These are phyloP conservation scores for Myxozyma monticola DNA, from an alignment of 805 yeast genomes.

Conservation along the genomic window DNA sequence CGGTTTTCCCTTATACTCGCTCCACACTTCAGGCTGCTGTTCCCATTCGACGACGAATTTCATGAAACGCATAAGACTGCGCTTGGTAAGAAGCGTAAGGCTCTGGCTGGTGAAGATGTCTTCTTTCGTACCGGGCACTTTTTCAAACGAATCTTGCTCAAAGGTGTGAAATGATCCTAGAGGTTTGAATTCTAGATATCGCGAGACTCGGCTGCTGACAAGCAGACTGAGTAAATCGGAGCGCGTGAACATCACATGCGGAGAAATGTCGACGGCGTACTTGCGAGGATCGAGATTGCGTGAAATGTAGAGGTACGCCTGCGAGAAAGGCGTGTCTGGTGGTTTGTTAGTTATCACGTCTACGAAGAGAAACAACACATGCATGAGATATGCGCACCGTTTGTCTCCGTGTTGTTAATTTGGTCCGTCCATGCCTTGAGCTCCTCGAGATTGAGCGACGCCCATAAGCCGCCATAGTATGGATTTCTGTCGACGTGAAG, in stretches of 20 bases:
- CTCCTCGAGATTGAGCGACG: slow-evolving; percentile 86
- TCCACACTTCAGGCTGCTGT: slow-evolving; percentile 56
- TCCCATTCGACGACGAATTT: slow-evolving; percentile 81
- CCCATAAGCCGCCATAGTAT: slow-evolving; percentile 85
- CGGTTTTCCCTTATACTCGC: slow-evolving; percentile 55
- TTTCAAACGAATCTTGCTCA: slow-evolving; percentile 87
- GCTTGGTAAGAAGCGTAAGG: slow-evolving; percentile 69
- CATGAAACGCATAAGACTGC: slow-evolving; percentile 86
- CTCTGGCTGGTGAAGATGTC: slow-evolving; percentile 90
- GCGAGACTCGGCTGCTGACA: slow-evolving; percentile 81
- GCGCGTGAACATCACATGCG: slow-evolving; percentile 83
- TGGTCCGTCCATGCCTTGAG: slow-evolving; percentile 72
- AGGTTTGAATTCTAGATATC: slow-evolving; percentile 89
- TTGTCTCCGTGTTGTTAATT: slow-evolving; percentile 49
- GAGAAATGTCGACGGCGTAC: slow-evolving; percentile 85
- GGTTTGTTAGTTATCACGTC: neutral
- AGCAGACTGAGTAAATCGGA: slow-evolving; percentile 81
- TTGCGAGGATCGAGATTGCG: slow-evolving; percentile 64
- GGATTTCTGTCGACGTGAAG: slow-evolving; percentile 82
- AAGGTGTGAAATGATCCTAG: slow-evolving; percentile 88
- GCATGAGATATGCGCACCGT: slow-evolving; percentile 17
- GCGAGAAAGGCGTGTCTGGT: slow-evolving; percentile 44
- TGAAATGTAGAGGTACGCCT: slow-evolving; percentile 81
- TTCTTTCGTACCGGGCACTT: slow-evolving; percentile 81
- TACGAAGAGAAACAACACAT: neutral